A percentile compares a stretch with the other conserved stretches of the same genome.
phyloP scores from a whole-genome alignment of 179 eudicot species.

The Silene vulgaris region DNA sequence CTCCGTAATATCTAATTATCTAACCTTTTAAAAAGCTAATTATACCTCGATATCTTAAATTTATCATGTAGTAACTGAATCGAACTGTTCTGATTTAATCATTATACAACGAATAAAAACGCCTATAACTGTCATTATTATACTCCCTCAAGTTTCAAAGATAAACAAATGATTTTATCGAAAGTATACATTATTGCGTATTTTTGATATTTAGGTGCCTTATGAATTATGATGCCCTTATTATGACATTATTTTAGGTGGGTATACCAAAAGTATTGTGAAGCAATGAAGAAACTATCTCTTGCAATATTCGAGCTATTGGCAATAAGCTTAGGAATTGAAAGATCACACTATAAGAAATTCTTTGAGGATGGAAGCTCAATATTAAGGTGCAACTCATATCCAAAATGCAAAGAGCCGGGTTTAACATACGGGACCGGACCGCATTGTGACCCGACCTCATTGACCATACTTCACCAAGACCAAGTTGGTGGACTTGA shows the following conservation, averaged over 20 bases:
- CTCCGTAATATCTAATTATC: no score
- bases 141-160: no score
- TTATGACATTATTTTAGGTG: slow-evolving; percentile 19
- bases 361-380: slow-evolving; percentile 46
- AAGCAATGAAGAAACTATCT: slow-evolving; percentile 38
- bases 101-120: no score
- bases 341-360: slow-evolving; percentile 28
- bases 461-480: slow-evolving; percentile 56
- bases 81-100: no score
- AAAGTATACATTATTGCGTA: no score
- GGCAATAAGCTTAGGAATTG: slow-evolving; percentile 51
- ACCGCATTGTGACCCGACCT: slow-evolving; percentile 54
- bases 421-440: slow-evolving; percentile 48
- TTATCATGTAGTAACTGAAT: no score
- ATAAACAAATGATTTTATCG: no score
- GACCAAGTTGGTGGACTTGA: slow-evolving; percentile 57
- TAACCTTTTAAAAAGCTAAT: no score
- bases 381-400: slow-evolving; percentile 51
- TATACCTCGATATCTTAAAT: no score
- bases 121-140: no score
- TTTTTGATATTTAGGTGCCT: no score
- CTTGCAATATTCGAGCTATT: slow-evolving; percentile 39
- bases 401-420: slow-evolving; percentile 49
- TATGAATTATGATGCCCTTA: no score
- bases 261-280: slow-evolving; percentile 46